Base-by-base conservation (phyloP, 2,329 filamentous ascomycete species). In the Aspergillus tubingensis region DNA sequence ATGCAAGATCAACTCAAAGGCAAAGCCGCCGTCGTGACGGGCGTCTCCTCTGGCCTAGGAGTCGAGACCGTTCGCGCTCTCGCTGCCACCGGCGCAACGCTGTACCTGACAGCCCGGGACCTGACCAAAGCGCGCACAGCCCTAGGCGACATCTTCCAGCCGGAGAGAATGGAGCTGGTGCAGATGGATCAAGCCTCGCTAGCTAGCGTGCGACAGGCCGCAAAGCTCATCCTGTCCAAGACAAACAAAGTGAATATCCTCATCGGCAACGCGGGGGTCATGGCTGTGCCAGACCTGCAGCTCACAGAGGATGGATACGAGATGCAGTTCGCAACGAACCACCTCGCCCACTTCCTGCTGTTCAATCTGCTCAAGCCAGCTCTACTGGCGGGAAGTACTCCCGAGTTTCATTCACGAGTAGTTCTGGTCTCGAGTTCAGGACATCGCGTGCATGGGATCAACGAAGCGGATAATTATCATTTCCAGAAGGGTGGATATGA, bases 301-400 rank as follows among this genome's bases (percentile, higher is more conserved):
- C 68, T 60, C 77, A 83, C 68, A 77, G 79, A 60, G 10, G 59
- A 62, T 3, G 63, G 61, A 2, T 79, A 79, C 63, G 84, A 86
- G 65, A 65, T 69, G 0, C 83, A 86, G 54, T 81, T 86, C 54
- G 82, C 76, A 36, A 80, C 77, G 1, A 85, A 86, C 66, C 78
- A 86, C 64, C 71, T 86, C 0, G 75, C 73, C 15, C 50, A 58
- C 64, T 86, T 86, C 71, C 74, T 85, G 0, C 75, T 86, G 15
- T 82, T 83, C 58, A 72, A 82, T 13, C 76, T 84, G 1, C 73
- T 86, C 17, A 80, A 80, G 39, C 49, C 57, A 2, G 25, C 59
- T 6, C 57, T 70, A 1, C 49, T 71, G 5, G 58, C 60, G 0
- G 54, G 54, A 1, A 54, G 62, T 0, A 79, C 75, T 0, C 69